Evolutionary conservation across 2,329 filamentous ascomycete genomes (phyloP), one percentile per base, ranked within the genome.

Genomic region (Aspergillus luchuensis): DNA sequence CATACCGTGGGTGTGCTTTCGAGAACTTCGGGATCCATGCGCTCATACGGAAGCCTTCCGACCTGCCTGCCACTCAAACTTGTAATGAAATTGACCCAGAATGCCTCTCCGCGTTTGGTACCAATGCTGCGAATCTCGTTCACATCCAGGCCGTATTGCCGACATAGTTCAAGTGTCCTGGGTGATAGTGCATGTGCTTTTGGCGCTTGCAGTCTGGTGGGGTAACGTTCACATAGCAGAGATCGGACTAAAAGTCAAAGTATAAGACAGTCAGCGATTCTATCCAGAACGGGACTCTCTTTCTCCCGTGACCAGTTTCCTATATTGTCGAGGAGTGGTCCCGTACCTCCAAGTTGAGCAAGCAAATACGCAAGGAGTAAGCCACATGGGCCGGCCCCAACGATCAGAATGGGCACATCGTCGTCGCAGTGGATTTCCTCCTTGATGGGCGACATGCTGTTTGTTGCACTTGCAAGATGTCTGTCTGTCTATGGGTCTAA

Each of bases 41-140:
- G 57, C 56, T 69, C 66, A 55, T 67, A 69, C 1, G 77, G 77
- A 11, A 79, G 59, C 7, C 67, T 64, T 3, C 76, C 77, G 15
- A 79, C 73, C 23, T 67, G 68, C 23, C 75, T 67, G 1, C 76
- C 76, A 43, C 66, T 71, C 38, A 80, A 62, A 51, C 71, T 77
- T 1, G 76, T 78, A 10, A 79, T 63, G 51, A 79, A 79, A 58
- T 78, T 78, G 8, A 78, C 76, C 75, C 75, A 79, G 56, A 69
- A 75, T 0, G 75, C 76, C 67, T 79, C 76, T 17, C 59, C 10
- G 8, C 64, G 66, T 1, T 11, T 25, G 8, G 61, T 59, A 56
- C 67, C 63, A 61, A 70, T 8, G 60, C 61, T 10, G 65, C 68
- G 65, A 23, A 70, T 69, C 8, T 62, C 61, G 28, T 68, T 69